A percentile compares a stretch with the other conserved stretches of the same genome.
These are phyloP conservation scores for Parastagonospora nodorum DNA, from an alignment of 2,329 filamentous ascomycete genomes.

Conservation along the genomic window DNA sequence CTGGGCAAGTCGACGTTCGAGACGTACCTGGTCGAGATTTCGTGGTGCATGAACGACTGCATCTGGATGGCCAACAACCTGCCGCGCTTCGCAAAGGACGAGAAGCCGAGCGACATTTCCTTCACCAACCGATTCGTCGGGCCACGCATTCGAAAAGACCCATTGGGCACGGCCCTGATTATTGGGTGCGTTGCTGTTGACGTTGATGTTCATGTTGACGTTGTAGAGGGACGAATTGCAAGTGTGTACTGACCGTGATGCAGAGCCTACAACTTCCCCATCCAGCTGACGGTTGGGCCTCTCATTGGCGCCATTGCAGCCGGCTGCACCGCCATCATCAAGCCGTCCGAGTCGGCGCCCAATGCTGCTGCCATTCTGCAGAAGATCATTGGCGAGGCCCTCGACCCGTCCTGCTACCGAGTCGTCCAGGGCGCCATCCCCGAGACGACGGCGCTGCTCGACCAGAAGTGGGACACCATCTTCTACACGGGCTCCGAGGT, in stretches of 20 bases:
- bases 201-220: too few relatives aligned
- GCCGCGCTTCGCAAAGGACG: slow-evolving; percentile 81
- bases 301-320: slow-evolving; percentile 89
- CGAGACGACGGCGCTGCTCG: slow-evolving; percentile 80
- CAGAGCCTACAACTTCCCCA: slow-evolving; percentile 88
- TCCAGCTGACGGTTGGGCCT: slow-evolving; percentile 78
- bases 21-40: slow-evolving; percentile 73
- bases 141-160: slow-evolving; percentile 83
- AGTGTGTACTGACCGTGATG: neutral
- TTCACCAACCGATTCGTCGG: slow-evolving; percentile 70
- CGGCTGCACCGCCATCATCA: slow-evolving; percentile 86
- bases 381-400: slow-evolving; percentile 73
- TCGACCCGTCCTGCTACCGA: slow-evolving; percentile 77
- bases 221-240: neutral
- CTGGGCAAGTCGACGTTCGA: slow-evolving; percentile 80
- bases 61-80: slow-evolving; percentile 78
- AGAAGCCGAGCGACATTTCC: slow-evolving; percentile 72
- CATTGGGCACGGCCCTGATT: slow-evolving; percentile 79
- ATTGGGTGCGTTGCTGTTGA: slow-evolving; percentile 66
- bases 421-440: slow-evolving; percentile 80
- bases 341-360: slow-evolving; percentile 85
- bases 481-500: slow-evolving; percentile 85
- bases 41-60: slow-evolving; percentile 81
- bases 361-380: slow-evolving; percentile 77
- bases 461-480: slow-evolving; percentile 96